Base-by-base conservation (phyloP, 768 basidiomycete genomes). In the Suillus fuscotomentosus region DNA sequence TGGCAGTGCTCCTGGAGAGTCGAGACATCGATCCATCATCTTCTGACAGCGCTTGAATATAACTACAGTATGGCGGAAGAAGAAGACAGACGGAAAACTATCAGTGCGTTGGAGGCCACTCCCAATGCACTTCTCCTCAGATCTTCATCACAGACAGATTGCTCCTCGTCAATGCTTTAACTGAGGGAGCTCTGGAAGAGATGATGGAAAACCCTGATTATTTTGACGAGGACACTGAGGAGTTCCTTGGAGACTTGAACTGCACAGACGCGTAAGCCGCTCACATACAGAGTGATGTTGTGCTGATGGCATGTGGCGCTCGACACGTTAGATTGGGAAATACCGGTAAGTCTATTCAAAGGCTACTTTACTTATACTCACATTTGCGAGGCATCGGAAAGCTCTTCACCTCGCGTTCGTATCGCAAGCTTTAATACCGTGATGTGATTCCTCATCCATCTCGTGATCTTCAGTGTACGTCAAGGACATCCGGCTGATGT, bases 351-450 rank as follows among this genome's bases (percentile, higher is more conserved):
- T 45, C 60, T 24, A n/a, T 47, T 31, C 31, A 38, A n/a, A 64
- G 63, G 22, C 34, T 64, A 27, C 45, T 60, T 5, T 41, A 27
- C 15, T 50, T 43, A 14, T 51, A 34, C 62, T 64, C 48, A n/a
- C 54, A 62, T 54, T 45, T 17, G 31, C 10, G 8, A 10, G 8
- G 42, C 20, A 54, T 20, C 51, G 38, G 24, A 60, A 63, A 75
- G 74, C 75, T 51, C 75, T 75, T 34, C 74, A 75, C 63, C 68
- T 74, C 47, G 74, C 75, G 74, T 75, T 65, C 31, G 74, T 72
- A 15, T 15, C n/a, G 50, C 60, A 4, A 54, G 43, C 41, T n/a
- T 48, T 42, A 20, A 27, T 56, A 11, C 13, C 15, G 20, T 45
- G 20, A 55, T 55, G 5, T 27, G 17, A n/a, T 61, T 34, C 31